These are phyloP conservation scores for Boletus sp. DNA, from an alignment of 1,284 basidiomycete genomes.

Conservation along the genomic window DNA sequence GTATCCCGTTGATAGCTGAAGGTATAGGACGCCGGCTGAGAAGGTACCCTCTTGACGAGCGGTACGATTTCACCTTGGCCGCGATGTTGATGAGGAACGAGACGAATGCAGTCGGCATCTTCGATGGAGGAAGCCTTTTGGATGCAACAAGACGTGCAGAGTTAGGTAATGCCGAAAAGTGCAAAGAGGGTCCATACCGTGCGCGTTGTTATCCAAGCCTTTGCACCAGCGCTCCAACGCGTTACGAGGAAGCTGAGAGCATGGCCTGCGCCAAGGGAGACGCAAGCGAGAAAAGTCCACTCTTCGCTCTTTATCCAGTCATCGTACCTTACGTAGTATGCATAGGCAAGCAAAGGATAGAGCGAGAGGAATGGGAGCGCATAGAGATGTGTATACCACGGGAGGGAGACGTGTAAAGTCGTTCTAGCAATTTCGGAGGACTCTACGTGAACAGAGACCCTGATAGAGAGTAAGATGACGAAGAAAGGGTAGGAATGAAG, in stretches of 20 bases:
- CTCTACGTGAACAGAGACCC: conserved; percentile 53
- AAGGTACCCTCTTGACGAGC: conserved; percentile 60
- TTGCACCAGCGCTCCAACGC: conserved; percentile 82
- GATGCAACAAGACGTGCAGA: neutral
- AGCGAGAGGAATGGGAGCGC: conserved; percentile 79
- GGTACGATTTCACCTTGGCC: conserved; percentile 90
- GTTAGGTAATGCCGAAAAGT: conserved; percentile 4
- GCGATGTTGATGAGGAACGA: conserved; percentile 82
- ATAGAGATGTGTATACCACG: conserved; percentile 79
- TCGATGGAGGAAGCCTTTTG: conserved; percentile 61
- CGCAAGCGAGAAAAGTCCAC: conserved; percentile 93
- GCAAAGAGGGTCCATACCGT: conserved; percentile 40
- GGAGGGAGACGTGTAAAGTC: conserved; percentile 77
- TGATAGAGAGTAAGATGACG: neutral
- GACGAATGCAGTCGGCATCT: conserved; percentile 78
- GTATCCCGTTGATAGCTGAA: conserved; percentile 97
- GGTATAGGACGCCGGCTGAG: conserved; percentile 63
- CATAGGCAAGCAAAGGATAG: conserved; percentile 88
- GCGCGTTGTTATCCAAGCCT: conserved; percentile 74
- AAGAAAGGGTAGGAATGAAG: neutral
- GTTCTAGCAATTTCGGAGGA: conserved; percentile 85
- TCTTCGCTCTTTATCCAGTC: conserved; percentile 90
- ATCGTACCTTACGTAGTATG: conserved; percentile 89
- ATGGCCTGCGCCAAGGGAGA: conserved; percentile 81
- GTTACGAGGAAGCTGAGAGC: conserved; percentile 92